Percentiles rank a stretch among this genome's conserved stretches.
phyloP scores from a whole-genome alignment of 1,284 basidiomycete species.

The Kwoniella shivajii region DNA sequence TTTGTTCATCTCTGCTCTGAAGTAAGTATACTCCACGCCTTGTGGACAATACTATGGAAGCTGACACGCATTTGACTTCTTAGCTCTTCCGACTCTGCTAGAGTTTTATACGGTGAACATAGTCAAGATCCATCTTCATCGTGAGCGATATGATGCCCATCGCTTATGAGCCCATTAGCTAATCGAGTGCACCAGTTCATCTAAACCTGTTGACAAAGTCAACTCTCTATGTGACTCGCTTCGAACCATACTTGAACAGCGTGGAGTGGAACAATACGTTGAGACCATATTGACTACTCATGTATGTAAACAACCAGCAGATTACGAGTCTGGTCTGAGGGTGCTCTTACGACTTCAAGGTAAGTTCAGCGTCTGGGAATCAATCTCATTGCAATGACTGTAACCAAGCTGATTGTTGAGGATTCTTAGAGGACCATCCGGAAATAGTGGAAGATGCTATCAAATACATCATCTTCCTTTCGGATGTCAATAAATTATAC shows the following conservation, averaged over 20 bases:
- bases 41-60: background rate
- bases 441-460: constrained; percentile 90
- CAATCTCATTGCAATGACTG: background rate
- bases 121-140: constrained; percentile 21
- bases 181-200: constrained; percentile 1
- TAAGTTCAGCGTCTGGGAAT: constrained; percentile 39
- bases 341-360: constrained; percentile 79
- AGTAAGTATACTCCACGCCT: constrained; percentile 59
- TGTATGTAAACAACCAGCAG: constrained; percentile 87
- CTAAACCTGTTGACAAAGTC: constrained; percentile 57
- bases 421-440: constrained; percentile 64
- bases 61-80: constrained; percentile 9
- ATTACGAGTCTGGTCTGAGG: constrained; percentile 81
- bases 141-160: constrained; percentile 10
- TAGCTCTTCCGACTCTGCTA: constrained; percentile 31
- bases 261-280: constrained; percentile 76
- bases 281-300: constrained; percentile 91
- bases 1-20: constrained; percentile 82
- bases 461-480: constrained; percentile 98
- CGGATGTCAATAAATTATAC: constrained; percentile 88
- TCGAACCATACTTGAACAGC: constrained; percentile 69
- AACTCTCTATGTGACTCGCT: constrained; percentile 78
- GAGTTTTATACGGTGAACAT: constrained; percentile 34
- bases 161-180: no score
- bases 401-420: background rate